Base-by-base conservation (phyloP, 257 asterid genomes). In the Gentiana macrophylla region DNA sequence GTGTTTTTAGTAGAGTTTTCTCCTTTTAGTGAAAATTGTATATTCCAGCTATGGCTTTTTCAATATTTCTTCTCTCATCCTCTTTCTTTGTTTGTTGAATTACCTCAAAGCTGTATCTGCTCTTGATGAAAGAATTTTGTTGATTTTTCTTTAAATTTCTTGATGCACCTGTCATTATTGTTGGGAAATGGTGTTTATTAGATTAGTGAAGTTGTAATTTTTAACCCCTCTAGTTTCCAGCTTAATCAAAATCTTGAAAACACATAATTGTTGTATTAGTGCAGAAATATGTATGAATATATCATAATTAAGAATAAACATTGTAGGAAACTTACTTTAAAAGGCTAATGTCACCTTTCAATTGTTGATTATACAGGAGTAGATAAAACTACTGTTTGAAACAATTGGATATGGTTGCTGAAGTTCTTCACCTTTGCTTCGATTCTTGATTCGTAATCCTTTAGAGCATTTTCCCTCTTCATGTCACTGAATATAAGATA, bases 361-460 rank as follows among this genome's bases (percentile, higher is more conserved):
- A 24, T 24, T 24, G 24, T 24, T 24, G 24, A 24, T 24, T 24
- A 24, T 24, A 24, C 24, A 24, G 24, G 24, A 24, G 24, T 24
- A 24, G 24, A 24, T 24, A 24, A 24, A 24, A 24, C 24, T 24
- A 24, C 24, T 24, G 24, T 24, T 24, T 24, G 24, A 24, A 24
- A 24, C 24, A 65, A 75, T 62, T 37, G 64, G 65, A 38, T 65
- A 8, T 66, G 50, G 59, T 66, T 54, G 57, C 59, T 38, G 47
- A 56, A 57, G 68, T 62, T 69, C 64, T 47, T 59, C 57, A 55
- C 62, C 72, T 73, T 68, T 36, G 70, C 57, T 51, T 56, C 37
- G 86, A 68, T 66, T 70, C 69, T 70, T 62, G 77, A 67, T 77
- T 63, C 78, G 72, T 63, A 64, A 60, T 56, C 62, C 67, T 62